These are phyloP conservation scores for Graphilbum fragrans DNA, from an alignment of 2,329 filamentous ascomycete genomes.

Conservation along the genomic window DNA sequence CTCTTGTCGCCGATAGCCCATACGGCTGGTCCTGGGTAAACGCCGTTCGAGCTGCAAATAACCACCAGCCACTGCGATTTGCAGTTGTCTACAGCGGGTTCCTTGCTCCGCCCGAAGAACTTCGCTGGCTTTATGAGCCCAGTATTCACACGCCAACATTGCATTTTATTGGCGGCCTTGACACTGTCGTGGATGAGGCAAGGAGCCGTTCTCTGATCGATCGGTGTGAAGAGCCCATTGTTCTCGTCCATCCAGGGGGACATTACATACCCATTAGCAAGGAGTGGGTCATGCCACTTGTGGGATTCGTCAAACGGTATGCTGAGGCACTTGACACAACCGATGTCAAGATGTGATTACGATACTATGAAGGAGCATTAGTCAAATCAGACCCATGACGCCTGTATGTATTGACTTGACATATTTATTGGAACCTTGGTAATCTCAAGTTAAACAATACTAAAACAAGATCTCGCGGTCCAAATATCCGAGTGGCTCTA, in stretches of 20 bases:
- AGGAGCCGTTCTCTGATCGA: slow-evolving; percentile 57
- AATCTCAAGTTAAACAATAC: not conserved
- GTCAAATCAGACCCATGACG: too few relatives aligned
- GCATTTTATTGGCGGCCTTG: slow-evolving; percentile 73
- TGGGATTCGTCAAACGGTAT: slow-evolving; percentile 18
- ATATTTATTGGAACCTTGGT: not conserved
- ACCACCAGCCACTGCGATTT: slow-evolving; percentile 44
- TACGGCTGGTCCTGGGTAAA: slow-evolving; percentile 27
- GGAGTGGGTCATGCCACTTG: slow-evolving; percentile 66
- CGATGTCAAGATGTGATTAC: not conserved
- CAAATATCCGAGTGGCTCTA: too few relatives aligned
- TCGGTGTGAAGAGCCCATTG: slow-evolving; percentile 41
- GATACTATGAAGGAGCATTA: not conserved
- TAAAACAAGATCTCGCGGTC: not conserved
- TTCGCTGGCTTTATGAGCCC: slow-evolving; percentile 63
- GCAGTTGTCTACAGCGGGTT: slow-evolving; percentile 71
- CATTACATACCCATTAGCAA: slow-evolving; percentile 80
- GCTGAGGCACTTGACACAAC: slow-evolving; percentile 5
- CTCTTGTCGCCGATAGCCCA: slow-evolving; percentile 23
- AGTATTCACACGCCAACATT: slow-evolving; percentile 64
- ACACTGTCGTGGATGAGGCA: slow-evolving; percentile 76
- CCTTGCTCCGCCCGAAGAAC: slow-evolving; percentile 45
- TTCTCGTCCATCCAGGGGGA: slow-evolving; percentile 69
- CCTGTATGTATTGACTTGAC: not conserved
- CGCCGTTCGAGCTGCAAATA: slow-evolving; percentile 36